Evolutionary conservation across 176 grass and related monocot species (phyloP).

Genomic region (Triticum dicoccoides): DNA sequence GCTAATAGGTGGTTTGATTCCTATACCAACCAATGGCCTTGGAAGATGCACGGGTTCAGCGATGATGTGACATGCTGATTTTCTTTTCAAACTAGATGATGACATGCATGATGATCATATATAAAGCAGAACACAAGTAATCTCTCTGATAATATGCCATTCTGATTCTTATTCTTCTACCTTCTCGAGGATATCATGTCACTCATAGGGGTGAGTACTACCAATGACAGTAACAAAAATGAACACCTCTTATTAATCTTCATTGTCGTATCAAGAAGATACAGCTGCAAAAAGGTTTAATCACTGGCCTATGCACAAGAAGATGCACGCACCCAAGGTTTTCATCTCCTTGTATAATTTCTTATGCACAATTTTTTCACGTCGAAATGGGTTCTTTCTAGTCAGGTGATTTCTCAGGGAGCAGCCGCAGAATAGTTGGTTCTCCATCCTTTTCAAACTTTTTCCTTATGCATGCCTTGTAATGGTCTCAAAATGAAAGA

Average conservation of each 20-base stretch:
- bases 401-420: background rate
- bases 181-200: background rate
- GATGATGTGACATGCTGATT: constrained; percentile 3
- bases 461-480: background rate
- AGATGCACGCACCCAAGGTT: background rate
- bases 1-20: background rate
- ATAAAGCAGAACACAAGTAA: background rate
- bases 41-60: background rate
- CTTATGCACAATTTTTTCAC: background rate
- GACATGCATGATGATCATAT: constrained; percentile 10
- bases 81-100: constrained; percentile 1
- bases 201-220: background rate
- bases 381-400: background rate
- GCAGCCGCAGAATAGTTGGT: background rate
- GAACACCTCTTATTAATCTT: no score
- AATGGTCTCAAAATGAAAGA: background rate
- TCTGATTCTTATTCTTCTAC: background rate
- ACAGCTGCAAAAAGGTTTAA: background rate
- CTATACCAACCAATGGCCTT: background rate
- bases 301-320: background rate
- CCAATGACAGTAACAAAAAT: no score
- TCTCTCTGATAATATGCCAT: background rate
- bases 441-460: background rate
- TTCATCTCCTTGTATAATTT: background rate
- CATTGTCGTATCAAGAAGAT: no score